Evolutionary conservation across 2,329 filamentous ascomycete genomes (phyloP).

Genomic region (Ceratocystis variospora): DNA sequence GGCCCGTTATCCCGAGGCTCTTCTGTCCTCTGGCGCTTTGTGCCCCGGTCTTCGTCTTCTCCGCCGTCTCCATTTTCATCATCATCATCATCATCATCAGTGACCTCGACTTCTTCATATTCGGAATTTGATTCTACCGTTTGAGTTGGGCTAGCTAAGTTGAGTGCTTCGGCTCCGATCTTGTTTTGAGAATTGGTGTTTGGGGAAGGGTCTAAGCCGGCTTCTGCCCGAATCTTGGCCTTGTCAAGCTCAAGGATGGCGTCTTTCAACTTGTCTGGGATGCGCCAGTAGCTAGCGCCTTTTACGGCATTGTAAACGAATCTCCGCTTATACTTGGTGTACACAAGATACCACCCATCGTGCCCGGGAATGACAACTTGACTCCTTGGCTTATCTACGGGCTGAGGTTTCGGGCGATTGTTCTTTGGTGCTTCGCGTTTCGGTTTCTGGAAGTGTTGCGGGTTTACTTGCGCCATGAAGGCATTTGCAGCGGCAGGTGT

Average conservation of each 20-base stretch:
- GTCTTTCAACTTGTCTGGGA: conserved; percentile 73
- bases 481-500: conserved; percentile 45
- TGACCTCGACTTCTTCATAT: conserved; percentile 58
- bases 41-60: conserved; percentile 31
- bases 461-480: conserved; percentile 42
- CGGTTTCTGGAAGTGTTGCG: conserved; percentile 28
- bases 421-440: conserved; percentile 32
- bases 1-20: conserved; percentile 37
- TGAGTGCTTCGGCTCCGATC: not conserved
- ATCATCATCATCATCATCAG: conserved; percentile 35
- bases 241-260: conserved; percentile 62
- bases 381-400: conserved; percentile 64
- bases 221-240: conserved; percentile 50
- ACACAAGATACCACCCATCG: conserved; percentile 83
- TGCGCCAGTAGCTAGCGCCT: conserved; percentile 87
- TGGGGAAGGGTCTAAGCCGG: conserved; percentile 21
- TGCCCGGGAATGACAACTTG: conserved; percentile 67
- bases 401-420: conserved; percentile 48
- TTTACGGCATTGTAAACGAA: conserved; percentile 84
- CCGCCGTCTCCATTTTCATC: conserved; percentile 28
- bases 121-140: conserved; percentile 35
- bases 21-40: conserved; percentile 48
- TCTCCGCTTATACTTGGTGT: conserved; percentile 73
- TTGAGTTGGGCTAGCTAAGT: not conserved
- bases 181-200: not conserved